A percentile compares a stretch with the other conserved stretches of the same genome.
Evolutionary conservation across 192 early-diverging fungal genomes (phyloP).

Genomic region (Backusella tuberculispora): DNA sequence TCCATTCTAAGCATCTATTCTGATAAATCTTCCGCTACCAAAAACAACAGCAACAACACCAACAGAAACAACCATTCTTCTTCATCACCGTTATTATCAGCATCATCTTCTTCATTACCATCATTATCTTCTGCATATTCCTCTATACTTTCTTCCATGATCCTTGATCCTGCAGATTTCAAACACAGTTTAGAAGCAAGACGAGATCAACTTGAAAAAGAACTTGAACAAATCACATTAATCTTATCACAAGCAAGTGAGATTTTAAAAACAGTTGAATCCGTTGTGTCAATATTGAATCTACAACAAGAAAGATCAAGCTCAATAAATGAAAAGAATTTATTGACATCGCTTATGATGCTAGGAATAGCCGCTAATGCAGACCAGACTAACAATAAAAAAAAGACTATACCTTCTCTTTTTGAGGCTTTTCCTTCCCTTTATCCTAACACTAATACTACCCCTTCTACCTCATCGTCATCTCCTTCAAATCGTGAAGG

Average conservation of each 20-base stretch:
- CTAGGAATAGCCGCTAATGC: background rate
- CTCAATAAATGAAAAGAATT: background rate
- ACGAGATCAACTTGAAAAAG: slow-evolving; percentile 13
- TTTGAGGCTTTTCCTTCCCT: slow-evolving; percentile 9
- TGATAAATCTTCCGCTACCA: background rate
- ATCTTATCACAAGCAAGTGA: slow-evolving; percentile 18
- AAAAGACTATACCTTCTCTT: background rate
- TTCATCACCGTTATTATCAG: no score
- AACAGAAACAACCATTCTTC: no score
- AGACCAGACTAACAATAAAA: slow-evolving; percentile 1
- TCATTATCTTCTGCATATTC: background rate
- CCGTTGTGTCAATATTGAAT: slow-evolving; percentile 8
- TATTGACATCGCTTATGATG: slow-evolving; percentile 10
- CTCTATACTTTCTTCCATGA: slow-evolving; percentile 8
- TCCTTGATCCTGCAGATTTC: slow-evolving; percentile 9
- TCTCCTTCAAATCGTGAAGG: background rate
- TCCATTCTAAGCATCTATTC: slow-evolving; percentile 10
- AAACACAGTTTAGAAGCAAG: background rate
- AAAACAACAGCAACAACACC: no score
- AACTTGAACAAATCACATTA: slow-evolving; percentile 5
- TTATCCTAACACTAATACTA: background rate
- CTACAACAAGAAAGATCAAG: background rate
- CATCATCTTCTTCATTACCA: no score
- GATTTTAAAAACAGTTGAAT: slow-evolving; percentile 12
- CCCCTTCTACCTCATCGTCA: background rate